Evolutionary conservation across 495 filamentous ascomycete species (phyloP).

Genomic region (Penicillium steckii): DNA sequence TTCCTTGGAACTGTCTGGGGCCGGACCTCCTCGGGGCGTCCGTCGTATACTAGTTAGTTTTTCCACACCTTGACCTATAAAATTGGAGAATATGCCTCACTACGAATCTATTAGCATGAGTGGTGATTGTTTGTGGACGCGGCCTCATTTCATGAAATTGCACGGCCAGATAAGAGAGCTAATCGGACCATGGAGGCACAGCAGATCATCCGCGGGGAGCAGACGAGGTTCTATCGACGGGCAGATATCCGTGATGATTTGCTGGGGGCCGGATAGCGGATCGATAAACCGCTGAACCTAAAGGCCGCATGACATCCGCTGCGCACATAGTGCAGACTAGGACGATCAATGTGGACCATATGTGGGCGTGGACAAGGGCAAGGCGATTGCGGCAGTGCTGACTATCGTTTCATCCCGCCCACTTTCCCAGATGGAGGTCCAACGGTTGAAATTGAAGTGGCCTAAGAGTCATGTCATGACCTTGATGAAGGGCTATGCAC

Average conservation of each 20-base stretch:
- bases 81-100: conserved; percentile 2
- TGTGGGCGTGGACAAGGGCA: not conserved
- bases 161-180: not conserved
- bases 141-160: not conserved
- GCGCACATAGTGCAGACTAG: conserved; percentile 7
- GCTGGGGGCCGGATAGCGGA: conserved; percentile 34
- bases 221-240: conserved; percentile 9
- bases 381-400: conserved; percentile 22
- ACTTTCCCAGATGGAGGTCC: conserved; percentile 4
- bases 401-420: conserved; percentile 22
- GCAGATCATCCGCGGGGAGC: conserved; percentile 24
- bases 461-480: conserved; percentile 17
- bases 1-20: not conserved
- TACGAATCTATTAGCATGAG: conserved; percentile 16
- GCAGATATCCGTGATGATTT: conserved; percentile 19
- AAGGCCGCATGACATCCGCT: conserved; percentile 39
- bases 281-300: conserved; percentile 43
- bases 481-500: not conserved
- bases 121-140: conserved; percentile 9
- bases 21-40: conserved; percentile 1
- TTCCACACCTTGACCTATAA: not conserved
- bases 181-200: conserved; percentile 1
- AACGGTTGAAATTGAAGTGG: conserved; percentile 22
- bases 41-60: not conserved
- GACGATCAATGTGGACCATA: conserved; percentile 26